Conservation (phyloP, 2,329 filamentous ascomycete species). For the Lachnum nothofagi region DNA sequence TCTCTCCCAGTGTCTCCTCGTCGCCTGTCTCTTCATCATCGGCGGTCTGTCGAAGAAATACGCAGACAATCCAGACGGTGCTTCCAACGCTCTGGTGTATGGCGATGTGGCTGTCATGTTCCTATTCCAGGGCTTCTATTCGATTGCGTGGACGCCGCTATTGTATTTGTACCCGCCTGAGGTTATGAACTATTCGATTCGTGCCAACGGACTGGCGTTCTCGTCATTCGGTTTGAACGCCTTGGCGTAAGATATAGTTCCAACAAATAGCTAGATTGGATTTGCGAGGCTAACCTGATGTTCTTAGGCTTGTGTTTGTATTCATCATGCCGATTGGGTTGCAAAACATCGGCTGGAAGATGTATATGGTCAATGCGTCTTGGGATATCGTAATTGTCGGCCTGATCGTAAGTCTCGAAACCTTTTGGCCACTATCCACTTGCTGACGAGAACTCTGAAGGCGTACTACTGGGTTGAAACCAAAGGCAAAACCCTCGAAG, state of each 20-base stretch:
- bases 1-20: slow-evolving; percentile 36
- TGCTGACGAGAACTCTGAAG: slow-evolving; percentile 2
- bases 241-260: slow-evolving; percentile 22
- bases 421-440: not conserved
- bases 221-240: slow-evolving; percentile 32
- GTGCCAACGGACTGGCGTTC: slow-evolving; percentile 42
- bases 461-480: slow-evolving; percentile 36
- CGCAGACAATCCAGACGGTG: slow-evolving; percentile 14
- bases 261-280: too few species aligned
- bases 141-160: slow-evolving; percentile 45
- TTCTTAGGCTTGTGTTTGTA: slow-evolving; percentile 35
- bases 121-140: slow-evolving; percentile 47
- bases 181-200: slow-evolving; percentile 45
- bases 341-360: slow-evolving; percentile 41
- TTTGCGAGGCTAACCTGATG: not conserved
- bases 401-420: slow-evolving; percentile 23
- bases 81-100: slow-evolving; percentile 33
- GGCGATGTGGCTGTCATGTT: slow-evolving; percentile 46
- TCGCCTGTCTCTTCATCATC: slow-evolving; percentile 45
- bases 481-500: slow-evolving; percentile 36
- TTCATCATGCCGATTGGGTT: slow-evolving; percentile 42
- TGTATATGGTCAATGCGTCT: slow-evolving; percentile 42
- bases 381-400: slow-evolving; percentile 16
- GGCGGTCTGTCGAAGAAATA: slow-evolving; percentile 43
- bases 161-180: slow-evolving; percentile 45